Base-by-base conservation (phyloP, 2,329 filamentous ascomycete genomes). In the Penicillium italicum region DNA sequence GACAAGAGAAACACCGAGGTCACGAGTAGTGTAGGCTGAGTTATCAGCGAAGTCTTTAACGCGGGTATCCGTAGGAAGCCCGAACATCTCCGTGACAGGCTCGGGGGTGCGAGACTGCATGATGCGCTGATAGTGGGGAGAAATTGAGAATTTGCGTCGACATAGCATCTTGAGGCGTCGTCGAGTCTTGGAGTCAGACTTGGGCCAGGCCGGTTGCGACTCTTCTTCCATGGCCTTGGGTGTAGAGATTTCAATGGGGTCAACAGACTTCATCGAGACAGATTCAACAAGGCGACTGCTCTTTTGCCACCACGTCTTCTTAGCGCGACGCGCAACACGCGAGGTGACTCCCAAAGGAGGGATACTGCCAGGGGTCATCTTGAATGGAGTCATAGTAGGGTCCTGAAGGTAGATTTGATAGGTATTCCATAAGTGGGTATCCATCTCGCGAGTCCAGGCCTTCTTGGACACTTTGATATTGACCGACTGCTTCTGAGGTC, bases 391-490 rank as follows among this genome's bases (percentile, higher is more conserved):
- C 45, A 86, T 79, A 4, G 81, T 84, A 20, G 85, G 85, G 68
- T 87, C 84, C 58, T 85, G 82, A n/a, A 87, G 74, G 67, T 86
- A 86, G 50, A 79, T 77, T 73, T 85, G 82, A 70, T 86, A 87
- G 9, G 82, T 85, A 66, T 84, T 81, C 84, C 85, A 86, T 31
- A 87, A 72, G 65, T 87, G 85, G 53, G 82, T 79, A 66, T 87
- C 85, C 83, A 86, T 86, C 49, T 85, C 83, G 41, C 80, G 73
- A 5, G 81, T 85, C 80, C 84, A 87, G 38, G 66, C 65, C 66
- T 61, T 61, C 59, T 69, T 46, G 20, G 26, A 18, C 33, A 22
- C 22, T 63, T 63, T 50, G 57, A 62, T 26, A 59, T 55, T 43
- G 24, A 57, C 57, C 14, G 67, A 62, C n/a, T 70, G 65, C 22